phyloP scores from a whole-genome alignment of 2,329 filamentous ascomycete species.

The Xylaria digitata region DNA sequence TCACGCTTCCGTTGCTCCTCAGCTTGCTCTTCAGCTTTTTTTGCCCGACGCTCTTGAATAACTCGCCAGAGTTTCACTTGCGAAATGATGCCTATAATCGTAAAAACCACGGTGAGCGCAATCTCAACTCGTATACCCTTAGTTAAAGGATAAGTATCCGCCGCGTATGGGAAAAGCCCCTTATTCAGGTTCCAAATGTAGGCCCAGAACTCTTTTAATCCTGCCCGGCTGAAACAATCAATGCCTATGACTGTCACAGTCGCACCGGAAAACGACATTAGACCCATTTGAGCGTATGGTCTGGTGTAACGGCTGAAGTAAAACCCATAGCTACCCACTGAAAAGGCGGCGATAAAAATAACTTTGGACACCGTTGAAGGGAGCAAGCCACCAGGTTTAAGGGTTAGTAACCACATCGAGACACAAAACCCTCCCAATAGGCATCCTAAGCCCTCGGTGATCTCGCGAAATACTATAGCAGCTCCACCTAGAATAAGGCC shows the following conservation, averaged over 20 bases:
- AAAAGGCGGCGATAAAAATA: constrained; percentile 81
- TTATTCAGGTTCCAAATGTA: constrained; percentile 89
- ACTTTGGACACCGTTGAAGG: constrained; percentile 70
- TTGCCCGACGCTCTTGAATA: constrained; percentile 71
- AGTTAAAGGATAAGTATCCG: constrained; percentile 84
- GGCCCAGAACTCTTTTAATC: constrained; percentile 94
- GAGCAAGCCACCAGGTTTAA: constrained; percentile 81
- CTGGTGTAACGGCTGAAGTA: constrained; percentile 84
- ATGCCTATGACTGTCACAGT: constrained; percentile 85
- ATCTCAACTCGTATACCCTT: constrained; percentile 88
- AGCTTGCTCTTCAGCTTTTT: constrained; percentile 62
- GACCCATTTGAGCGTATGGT: constrained; percentile 79
- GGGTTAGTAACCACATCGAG: constrained; percentile 88
- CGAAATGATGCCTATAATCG: constrained; percentile 79
- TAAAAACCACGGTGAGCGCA: constrained; percentile 79
- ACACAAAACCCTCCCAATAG: constrained; percentile 87
- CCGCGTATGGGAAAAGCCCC: constrained; percentile 80
- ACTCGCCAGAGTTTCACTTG: constrained; percentile 89
- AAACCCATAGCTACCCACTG: constrained; percentile 73
- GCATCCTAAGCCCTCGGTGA: constrained; percentile 84
- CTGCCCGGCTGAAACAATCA: constrained; percentile 90
- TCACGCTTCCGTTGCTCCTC: constrained; percentile 60
- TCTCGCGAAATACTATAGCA: constrained; percentile 82
- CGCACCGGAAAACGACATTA: constrained; percentile 83
- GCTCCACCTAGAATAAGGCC: constrained; percentile 79